Evolutionary conservation across 2,329 filamentous ascomycete genomes (phyloP).

Genomic region (Raffaelea deltoideospora): DNA sequence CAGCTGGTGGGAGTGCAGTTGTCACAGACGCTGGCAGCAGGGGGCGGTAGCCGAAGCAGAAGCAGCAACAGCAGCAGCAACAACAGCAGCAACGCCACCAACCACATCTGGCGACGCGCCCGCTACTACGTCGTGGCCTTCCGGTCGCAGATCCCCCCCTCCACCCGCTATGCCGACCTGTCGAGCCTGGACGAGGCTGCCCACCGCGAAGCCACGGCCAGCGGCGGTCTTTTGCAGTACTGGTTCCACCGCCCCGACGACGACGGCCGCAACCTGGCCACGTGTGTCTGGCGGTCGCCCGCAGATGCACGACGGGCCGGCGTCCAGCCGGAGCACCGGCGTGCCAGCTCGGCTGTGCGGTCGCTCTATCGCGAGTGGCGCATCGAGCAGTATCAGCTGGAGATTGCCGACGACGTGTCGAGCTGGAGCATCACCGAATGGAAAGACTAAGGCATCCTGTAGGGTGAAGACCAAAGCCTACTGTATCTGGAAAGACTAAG

Average conservation of each 20-base stretch:
- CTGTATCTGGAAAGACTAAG: too few species aligned
- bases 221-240: constrained; percentile 74
- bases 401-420: constrained; percentile 48
- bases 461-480: too few species aligned
- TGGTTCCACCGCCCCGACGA: constrained; percentile 70
- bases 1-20: constrained; percentile 27
- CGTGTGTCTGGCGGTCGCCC: constrained; percentile 51
- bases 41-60: too few species aligned
- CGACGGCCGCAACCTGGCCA: constrained; percentile 65
- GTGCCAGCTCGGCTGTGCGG: constrained; percentile 51
- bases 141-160: constrained; percentile 53
- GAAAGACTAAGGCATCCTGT: constrained; percentile 19
- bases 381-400: constrained; percentile 56
- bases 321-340: constrained; percentile 40
- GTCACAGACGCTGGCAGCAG: too few species aligned
- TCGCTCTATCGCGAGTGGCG: constrained; percentile 51
- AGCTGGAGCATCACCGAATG: constrained; percentile 51
- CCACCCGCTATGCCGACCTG: constrained; percentile 52
- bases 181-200: constrained; percentile 61
- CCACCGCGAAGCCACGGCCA: constrained; percentile 64
- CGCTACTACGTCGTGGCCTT: constrained; percentile 79
- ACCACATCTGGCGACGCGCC: constrained; percentile 38
- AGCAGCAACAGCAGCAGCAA: too few species aligned
- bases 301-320: constrained; percentile 45
- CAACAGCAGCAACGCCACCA: background rate